Evolutionary conservation across 306 rosid species (phyloP).

Genomic region (Senna siamea): DNA sequence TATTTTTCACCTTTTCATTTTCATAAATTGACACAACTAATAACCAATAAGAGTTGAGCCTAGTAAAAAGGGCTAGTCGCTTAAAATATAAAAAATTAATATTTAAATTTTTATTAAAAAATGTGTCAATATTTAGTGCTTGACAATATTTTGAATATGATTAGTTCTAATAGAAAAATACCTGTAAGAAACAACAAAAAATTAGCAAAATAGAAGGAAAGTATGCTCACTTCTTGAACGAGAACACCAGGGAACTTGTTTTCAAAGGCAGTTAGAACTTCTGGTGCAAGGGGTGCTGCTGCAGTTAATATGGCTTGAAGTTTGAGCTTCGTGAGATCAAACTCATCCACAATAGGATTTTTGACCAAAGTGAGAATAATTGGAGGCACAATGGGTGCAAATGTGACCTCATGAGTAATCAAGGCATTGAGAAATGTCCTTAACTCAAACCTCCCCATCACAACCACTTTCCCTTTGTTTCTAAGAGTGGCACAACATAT

Average conservation of each 20-base stretch:
- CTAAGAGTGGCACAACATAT: slow-evolving; percentile 86
- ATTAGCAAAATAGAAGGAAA: too few species aligned
- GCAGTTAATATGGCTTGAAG: slow-evolving; percentile 90
- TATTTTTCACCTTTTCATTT: too few species aligned
- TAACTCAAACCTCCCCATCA: slow-evolving; percentile 81
- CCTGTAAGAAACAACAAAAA: too few species aligned
- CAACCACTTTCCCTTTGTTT: slow-evolving; percentile 90
- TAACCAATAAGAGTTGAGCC: too few species aligned
- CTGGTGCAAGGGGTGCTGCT: slow-evolving; percentile 96
- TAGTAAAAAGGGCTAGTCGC: too few species aligned
- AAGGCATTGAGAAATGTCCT: slow-evolving; percentile 70
- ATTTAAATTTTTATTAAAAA: too few species aligned
- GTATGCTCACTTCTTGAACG: slow-evolving; percentile 82
- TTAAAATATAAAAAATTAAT: too few species aligned
- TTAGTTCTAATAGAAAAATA: too few species aligned
- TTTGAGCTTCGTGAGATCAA: slow-evolving; percentile 77
- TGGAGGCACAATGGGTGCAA: slow-evolving; percentile 93
- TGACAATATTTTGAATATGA: too few species aligned
- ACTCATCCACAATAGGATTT: slow-evolving; percentile 79
- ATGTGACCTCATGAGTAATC: slow-evolving; percentile 74
- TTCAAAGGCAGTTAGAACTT: slow-evolving; percentile 67
- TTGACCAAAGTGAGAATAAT: slow-evolving; percentile 80
- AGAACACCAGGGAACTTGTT: slow-evolving; percentile 78
- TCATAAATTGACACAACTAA: too few species aligned
- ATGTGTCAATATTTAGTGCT: too few species aligned